Evolutionary conservation across 2,329 filamentous ascomycete species (phyloP).

Genomic region (Ceratocystis eucalypticola): DNA sequence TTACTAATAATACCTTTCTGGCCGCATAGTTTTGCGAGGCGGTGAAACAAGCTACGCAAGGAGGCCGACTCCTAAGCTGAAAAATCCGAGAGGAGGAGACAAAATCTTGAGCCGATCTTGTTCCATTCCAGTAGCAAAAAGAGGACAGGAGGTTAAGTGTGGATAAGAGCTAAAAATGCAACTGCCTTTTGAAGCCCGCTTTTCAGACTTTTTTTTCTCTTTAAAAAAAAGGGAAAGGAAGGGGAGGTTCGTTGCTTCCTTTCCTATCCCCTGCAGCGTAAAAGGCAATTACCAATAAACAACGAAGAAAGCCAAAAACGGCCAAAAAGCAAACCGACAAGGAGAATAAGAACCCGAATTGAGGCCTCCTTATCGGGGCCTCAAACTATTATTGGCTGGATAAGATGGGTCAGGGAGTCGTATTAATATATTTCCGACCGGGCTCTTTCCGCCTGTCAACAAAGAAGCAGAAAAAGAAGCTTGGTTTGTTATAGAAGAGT

Average conservation of each 20-base stretch:
- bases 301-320: no score
- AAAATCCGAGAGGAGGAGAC: constrained; percentile 6
- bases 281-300: background rate
- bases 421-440: constrained; percentile 1
- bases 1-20: no score
- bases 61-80: constrained; percentile 5
- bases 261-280: background rate
- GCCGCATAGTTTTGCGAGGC: background rate
- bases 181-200: background rate
- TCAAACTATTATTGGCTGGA: constrained; percentile 4
- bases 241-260: background rate
- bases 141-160: constrained; percentile 1
- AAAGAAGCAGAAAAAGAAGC: background rate
- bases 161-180: background rate
- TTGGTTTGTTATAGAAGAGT: background rate
- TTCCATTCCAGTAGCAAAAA: constrained; percentile 7
- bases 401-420: background rate
- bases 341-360: background rate
- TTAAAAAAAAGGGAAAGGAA: no score
- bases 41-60: constrained; percentile 1
- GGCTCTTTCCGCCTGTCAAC: constrained; percentile 1
- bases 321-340: background rate
- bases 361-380: constrained; percentile 2
- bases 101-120: background rate
- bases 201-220: background rate